Conservation (phyloP, 1,139 yeast species). For the Debaryomyces nepalensis region DNA sequence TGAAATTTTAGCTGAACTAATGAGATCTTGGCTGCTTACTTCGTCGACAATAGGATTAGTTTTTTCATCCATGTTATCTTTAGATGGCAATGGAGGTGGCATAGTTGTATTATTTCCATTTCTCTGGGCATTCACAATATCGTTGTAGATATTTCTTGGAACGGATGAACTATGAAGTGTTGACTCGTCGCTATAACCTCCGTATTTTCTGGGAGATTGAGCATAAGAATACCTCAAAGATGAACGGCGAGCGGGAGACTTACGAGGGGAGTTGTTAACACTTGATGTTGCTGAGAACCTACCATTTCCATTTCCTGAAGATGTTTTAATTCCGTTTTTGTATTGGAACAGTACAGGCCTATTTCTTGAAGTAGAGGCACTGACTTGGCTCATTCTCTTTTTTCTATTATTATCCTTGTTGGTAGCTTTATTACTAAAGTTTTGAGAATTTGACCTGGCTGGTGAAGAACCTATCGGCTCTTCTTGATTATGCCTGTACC, state of each 20-base stretch:
- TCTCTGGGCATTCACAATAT: slow-evolving; percentile 47
- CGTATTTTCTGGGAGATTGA: slow-evolving; percentile 28
- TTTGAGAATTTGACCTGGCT: slow-evolving; percentile 19
- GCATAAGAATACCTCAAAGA: slow-evolving; percentile 25
- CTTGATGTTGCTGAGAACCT: slow-evolving; percentile 39
- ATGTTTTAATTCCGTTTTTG: slow-evolving; percentile 31
- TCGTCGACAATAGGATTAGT: slow-evolving; percentile 33
- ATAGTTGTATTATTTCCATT: slow-evolving; percentile 32
- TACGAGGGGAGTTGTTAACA: slow-evolving; percentile 38
- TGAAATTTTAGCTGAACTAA: slow-evolving; percentile 39
- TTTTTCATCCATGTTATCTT: slow-evolving; percentile 30
- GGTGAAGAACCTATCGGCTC: slow-evolving; percentile 25
- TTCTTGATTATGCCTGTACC: slow-evolving; percentile 56
- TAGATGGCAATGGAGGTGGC: slow-evolving; percentile 50
- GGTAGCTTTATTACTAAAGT: slow-evolving; percentile 26
- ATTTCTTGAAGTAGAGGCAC: slow-evolving; percentile 58
- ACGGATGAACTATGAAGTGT: slow-evolving; percentile 34
- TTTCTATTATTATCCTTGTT: slow-evolving; percentile 38
- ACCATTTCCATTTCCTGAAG: slow-evolving; percentile 25
- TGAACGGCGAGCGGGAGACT: slow-evolving; percentile 22
- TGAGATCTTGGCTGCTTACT: slow-evolving; percentile 25
- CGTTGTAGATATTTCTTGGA: slow-evolving; percentile 53
- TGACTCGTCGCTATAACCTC: slow-evolving; percentile 16
- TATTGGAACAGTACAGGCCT: slow-evolving; percentile 62
- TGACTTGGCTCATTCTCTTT: slow-evolving; percentile 55